Evolutionary conservation across 306 rosid genomes (phyloP).

Genomic region (Medicago arabica): DNA sequence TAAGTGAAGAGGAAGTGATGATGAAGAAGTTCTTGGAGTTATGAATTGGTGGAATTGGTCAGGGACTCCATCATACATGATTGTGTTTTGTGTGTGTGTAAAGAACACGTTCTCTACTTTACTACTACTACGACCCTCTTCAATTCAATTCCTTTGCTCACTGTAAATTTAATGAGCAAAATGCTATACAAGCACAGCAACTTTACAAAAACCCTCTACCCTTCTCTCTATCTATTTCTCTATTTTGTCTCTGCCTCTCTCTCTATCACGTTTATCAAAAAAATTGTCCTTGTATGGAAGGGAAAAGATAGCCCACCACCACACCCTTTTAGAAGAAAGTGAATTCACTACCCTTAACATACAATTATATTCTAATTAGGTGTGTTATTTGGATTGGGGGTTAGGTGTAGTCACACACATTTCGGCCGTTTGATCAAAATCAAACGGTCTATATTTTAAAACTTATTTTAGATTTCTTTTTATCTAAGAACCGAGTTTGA

Average conservation of each 20-base stretch:
- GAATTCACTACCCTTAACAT: slow-evolving; percentile 62
- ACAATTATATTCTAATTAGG: background rate
- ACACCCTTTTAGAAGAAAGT: slow-evolving; percentile 81
- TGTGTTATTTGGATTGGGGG: background rate
- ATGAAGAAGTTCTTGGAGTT: slow-evolving; percentile 57
- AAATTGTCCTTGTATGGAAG: slow-evolving; percentile 68
- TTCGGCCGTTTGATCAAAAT: background rate
- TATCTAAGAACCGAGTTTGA: too few species aligned
- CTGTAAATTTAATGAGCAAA: slow-evolving; percentile 67
- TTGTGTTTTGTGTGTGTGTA: slow-evolving; percentile 31
- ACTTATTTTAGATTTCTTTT: too few species aligned
- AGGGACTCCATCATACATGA: slow-evolving; percentile 87
- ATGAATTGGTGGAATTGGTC: slow-evolving; percentile 93
- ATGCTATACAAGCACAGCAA: slow-evolving; percentile 44
- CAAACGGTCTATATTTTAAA: too few species aligned
- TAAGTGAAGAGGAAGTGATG: slow-evolving; percentile 63
- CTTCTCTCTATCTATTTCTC: slow-evolving; percentile 27
- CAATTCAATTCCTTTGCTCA: slow-evolving; percentile 29
- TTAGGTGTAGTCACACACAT: background rate
- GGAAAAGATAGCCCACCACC: slow-evolving; percentile 67
- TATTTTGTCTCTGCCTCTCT: slow-evolving; percentile 41
- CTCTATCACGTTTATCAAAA: slow-evolving; percentile 71
- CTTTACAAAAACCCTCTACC: slow-evolving; percentile 46
- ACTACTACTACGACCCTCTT: slow-evolving; percentile 20
- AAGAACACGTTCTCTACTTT: slow-evolving; percentile 30